Conservation (phyloP, 1,284 basidiomycete species). For the Schizopora paradoxa region DNA sequence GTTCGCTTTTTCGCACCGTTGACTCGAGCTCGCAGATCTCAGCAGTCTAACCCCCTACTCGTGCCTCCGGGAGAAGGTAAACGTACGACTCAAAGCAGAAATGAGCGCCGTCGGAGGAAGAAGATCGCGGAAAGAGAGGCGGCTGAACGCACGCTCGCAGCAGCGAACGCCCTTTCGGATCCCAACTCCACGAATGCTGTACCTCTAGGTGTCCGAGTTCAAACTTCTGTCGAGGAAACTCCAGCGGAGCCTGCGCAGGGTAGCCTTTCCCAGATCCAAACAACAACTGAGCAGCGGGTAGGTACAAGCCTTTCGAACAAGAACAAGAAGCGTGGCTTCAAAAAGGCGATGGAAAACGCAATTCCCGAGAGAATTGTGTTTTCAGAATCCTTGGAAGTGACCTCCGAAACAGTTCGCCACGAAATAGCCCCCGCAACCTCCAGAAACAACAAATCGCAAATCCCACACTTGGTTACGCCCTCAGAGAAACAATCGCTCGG, state of each 20-base stretch:
- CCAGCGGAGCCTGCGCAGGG: constrained; percentile 7
- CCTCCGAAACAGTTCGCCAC: neutral
- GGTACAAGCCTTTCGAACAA: constrained; percentile 65
- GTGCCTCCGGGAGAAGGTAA: constrained; percentile 66
- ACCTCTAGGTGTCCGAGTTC: constrained; percentile 26
- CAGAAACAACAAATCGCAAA: constrained; percentile 15
- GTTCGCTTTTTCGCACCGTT: too few species aligned
- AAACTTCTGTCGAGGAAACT: neutral
- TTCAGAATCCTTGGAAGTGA: constrained; percentile 16
- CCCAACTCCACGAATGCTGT: constrained; percentile 33
- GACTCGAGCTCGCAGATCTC: too few species aligned
- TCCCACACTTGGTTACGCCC: constrained; percentile 51
- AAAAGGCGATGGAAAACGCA: constrained; percentile 41
- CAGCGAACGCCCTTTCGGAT: constrained; percentile 17
- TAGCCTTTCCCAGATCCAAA: neutral
- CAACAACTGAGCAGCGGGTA: constrained; percentile 30
- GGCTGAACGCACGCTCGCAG: constrained; percentile 3
- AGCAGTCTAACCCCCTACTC: too few species aligned
- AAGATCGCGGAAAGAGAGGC: constrained; percentile 31
- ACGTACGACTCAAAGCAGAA: constrained; percentile 58
- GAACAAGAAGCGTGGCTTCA: constrained; percentile 68
- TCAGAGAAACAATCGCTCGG: constrained; percentile 51
- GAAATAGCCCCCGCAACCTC: neutral
- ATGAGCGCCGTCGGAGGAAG: constrained; percentile 56
- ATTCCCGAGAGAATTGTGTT: constrained; percentile 61